Base-by-base conservation (phyloP, 106 monocot species). In the Hemerocallis citrina region DNA sequence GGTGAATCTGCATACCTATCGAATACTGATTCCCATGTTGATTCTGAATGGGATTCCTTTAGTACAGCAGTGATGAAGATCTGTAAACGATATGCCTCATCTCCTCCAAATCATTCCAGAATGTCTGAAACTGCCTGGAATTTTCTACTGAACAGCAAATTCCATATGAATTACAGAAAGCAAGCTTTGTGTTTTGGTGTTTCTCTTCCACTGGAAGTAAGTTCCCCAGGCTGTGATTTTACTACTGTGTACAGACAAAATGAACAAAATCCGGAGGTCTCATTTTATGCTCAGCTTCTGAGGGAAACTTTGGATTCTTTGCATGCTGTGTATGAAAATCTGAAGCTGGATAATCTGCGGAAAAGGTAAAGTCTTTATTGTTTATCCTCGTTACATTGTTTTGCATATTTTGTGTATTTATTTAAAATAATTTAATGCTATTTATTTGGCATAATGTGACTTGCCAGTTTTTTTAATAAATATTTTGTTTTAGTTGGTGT, bases 11-110 rank as follows among this genome's bases (percentile, higher is more conserved):
- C 65, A 21, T 62, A 68, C 55, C 70, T 81, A 19, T 70, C 71
- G 52, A 56, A 57, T 70, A 65, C 50, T 57, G 58, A 71, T 71
- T 59, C 76, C 12, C 56, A 34, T 74, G 63, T 74, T 55, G 84
- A 91, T 63, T 77, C 78, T 16, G 91, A 96, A 67, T 96, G 95
- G 96, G 79, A 84, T 45, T 79, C 63, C 67, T 88, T 96, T 79
- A 49, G 34, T 27, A 34, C 19, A 79, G 73, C 64, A 56, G 40
- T 85, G 32, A 32, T 46, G 48, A 79, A 64, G 58, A 79, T 96
- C 30, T 84, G 81, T 59, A 44, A 66, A 30, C 71, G 56, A 72
- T 74, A 65, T 75, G 63, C 64, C 46, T 46, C 67, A 10, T 50
- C 7, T 57, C 45, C 46, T 57, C 39, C 55, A 55, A 54, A 38